Evolutionary conservation across 1,139 yeast species (phyloP).

Genomic region (Diutina mesorugosa): DNA sequence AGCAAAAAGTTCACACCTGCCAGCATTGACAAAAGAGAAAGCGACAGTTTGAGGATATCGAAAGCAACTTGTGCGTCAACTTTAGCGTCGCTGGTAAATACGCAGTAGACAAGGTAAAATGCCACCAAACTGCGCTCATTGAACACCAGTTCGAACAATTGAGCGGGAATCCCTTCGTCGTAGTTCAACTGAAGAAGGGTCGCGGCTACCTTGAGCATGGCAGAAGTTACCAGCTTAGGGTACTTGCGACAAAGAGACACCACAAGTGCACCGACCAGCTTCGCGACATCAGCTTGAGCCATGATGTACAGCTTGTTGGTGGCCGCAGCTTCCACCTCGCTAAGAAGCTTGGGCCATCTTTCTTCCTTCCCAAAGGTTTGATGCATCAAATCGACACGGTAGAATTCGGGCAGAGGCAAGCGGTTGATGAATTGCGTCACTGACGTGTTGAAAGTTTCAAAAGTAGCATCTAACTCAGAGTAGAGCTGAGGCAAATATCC

Average conservation of each 20-base stretch:
- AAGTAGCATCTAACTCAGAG: conserved; percentile 26
- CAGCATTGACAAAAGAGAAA: background rate
- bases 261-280: conserved; percentile 66
- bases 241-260: conserved; percentile 46
- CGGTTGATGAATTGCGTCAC: conserved; percentile 26
- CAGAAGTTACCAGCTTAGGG: conserved; percentile 13
- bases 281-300: conserved; percentile 58
- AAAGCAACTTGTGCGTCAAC: background rate
- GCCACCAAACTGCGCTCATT: conserved; percentile 58
- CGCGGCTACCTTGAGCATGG: conserved; percentile 25
- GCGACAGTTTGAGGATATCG: conserved; percentile 1
- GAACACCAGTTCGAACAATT: conserved; percentile 34
- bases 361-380: conserved; percentile 33
- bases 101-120: conserved; percentile 45
- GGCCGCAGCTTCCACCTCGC: background rate
- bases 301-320: conserved; percentile 40
- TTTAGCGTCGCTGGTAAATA: background rate
- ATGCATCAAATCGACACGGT: conserved; percentile 55
- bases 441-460: conserved; percentile 14
- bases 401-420: conserved; percentile 39
- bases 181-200: conserved; percentile 40
- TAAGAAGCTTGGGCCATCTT: conserved; percentile 29
- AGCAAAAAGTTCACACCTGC: background rate
- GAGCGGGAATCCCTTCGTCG: conserved; percentile 2
- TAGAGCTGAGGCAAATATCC: conserved; percentile 28